phyloP scores from a whole-genome alignment of 1,139 yeast genomes.

The Pneumocystis carinii region DNA sequence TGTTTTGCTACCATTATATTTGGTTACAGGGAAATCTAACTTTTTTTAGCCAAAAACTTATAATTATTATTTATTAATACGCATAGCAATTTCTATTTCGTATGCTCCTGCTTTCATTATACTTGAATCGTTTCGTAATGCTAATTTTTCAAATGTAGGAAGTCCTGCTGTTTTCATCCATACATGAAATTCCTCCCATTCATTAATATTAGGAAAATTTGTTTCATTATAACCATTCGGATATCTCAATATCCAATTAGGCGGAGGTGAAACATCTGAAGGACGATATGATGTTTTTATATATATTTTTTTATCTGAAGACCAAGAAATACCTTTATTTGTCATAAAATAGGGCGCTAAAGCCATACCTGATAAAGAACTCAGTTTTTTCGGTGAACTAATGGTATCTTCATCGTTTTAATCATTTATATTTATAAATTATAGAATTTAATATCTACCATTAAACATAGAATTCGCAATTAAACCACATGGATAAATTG shows the following conservation, averaged over 20 bases:
- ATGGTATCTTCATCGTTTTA: conserved; percentile 6
- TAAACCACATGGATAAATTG: conserved; percentile 82
- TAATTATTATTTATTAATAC: background rate
- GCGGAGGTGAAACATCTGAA: conserved; percentile 79
- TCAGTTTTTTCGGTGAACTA: conserved; percentile 3
- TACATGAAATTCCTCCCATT: conserved; percentile 77
- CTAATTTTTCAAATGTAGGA: conserved; percentile 70
- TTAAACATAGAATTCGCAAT: conserved; percentile 89
- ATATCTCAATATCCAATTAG: conserved; percentile 70
- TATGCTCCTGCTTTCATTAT: conserved; percentile 52
- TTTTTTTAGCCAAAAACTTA: background rate
- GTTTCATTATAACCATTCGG: conserved; percentile 85
- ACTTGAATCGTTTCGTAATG: conserved; percentile 60
- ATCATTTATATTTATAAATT: background rate
- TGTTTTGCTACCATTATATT: conserved; percentile 69
- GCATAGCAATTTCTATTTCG: conserved; percentile 36
- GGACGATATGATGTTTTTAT: conserved; percentile 61
- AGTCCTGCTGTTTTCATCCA: conserved; percentile 97
- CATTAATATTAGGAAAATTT: conserved; percentile 59
- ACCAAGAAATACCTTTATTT: conserved; percentile 70
- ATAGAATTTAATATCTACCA: conserved; percentile 28
- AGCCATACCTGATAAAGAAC: conserved; percentile 12
- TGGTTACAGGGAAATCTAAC: conserved; percentile 60
- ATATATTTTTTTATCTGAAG: conserved; percentile 61
- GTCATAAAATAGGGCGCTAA: conserved; percentile 45